phyloP scores from a whole-genome alignment of 1,284 basidiomycete genomes.

The Naganishia sp. region DNA sequence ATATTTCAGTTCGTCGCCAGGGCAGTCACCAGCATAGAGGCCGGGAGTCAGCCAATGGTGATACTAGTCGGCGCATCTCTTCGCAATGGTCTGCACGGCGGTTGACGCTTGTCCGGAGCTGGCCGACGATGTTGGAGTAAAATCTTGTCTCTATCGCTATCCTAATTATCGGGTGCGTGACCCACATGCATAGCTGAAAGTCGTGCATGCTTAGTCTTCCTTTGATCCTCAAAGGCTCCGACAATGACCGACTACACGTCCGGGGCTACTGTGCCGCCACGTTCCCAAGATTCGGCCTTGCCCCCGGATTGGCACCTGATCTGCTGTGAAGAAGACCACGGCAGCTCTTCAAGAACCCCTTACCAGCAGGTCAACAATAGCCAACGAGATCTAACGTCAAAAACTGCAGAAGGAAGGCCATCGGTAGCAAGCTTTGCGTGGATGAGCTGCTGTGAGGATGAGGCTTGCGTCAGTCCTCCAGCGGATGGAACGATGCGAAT shows the following conservation, averaged over 20 bases:
- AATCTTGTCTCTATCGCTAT: constrained; percentile 19
- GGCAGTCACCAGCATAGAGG: constrained; percentile 14
- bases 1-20: constrained; percentile 4
- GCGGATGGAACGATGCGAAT: not conserved
- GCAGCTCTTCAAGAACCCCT: constrained; percentile 13
- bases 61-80: not conserved
- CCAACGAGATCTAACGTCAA: not conserved
- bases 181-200: not conserved
- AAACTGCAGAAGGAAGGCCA: not conserved
- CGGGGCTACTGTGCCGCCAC: not conserved
- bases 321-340: constrained; percentile 32
- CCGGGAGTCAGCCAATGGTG: constrained; percentile 10
- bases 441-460: constrained; percentile 26
- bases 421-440: constrained; percentile 15
- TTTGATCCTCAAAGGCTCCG: not conserved
- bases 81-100: constrained; percentile 18
- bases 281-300: constrained; percentile 5
- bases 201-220: not conserved
- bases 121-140: constrained; percentile 12
- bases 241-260: not conserved
- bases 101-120: constrained; percentile 17
- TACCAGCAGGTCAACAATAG: not conserved
- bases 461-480: constrained; percentile 18
- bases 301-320: constrained; percentile 30
- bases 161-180: constrained; percentile 9